Percentiles rank a stretch among this genome's conserved stretches.
Evolutionary conservation across 108 stramenopile species (phyloP).

Genomic region (Nitzschia sp.): DNA sequence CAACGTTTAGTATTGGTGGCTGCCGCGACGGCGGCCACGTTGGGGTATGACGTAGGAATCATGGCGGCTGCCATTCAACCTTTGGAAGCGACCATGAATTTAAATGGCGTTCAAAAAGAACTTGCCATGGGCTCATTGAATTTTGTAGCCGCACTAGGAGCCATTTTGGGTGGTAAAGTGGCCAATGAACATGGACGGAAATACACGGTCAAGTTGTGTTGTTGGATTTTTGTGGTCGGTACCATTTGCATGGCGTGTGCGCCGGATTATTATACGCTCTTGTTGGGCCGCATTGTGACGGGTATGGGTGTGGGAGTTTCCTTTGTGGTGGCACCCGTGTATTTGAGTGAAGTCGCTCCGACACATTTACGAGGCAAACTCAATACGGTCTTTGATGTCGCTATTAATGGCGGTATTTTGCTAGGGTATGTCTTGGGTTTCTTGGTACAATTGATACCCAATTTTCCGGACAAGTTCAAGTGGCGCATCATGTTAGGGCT

Average conservation of each 20-base stretch:
- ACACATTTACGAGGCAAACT: constrained; percentile 24
- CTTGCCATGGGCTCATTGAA: constrained; percentile 38
- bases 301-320: constrained; percentile 38
- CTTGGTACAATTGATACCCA: constrained; percentile 22
- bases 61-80: constrained; percentile 42
- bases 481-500: constrained; percentile 34
- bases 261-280: constrained; percentile 5
- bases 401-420: constrained; percentile 40
- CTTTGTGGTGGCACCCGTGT: constrained; percentile 35
- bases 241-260: constrained; percentile 31
- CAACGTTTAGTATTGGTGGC: constrained; percentile 21
- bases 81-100: constrained; percentile 15
- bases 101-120: constrained; percentile 32
- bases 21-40: constrained; percentile 36
- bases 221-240: constrained; percentile 32
- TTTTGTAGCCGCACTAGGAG: constrained; percentile 35
- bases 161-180: constrained; percentile 30
- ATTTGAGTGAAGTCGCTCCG: constrained; percentile 26
- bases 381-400: constrained; percentile 40
- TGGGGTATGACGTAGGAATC: constrained; percentile 44
- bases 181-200: constrained; percentile 29
- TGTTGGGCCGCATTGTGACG: constrained; percentile 32
- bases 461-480: constrained; percentile 7
- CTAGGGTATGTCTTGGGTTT: constrained; percentile 34
- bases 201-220: constrained; percentile 21